Percentiles rank a stretch among this genome's conserved stretches.
Conservation (phyloP, 1,284 basidiomycete genomes). For the Malassezia dermatis region DNA sequence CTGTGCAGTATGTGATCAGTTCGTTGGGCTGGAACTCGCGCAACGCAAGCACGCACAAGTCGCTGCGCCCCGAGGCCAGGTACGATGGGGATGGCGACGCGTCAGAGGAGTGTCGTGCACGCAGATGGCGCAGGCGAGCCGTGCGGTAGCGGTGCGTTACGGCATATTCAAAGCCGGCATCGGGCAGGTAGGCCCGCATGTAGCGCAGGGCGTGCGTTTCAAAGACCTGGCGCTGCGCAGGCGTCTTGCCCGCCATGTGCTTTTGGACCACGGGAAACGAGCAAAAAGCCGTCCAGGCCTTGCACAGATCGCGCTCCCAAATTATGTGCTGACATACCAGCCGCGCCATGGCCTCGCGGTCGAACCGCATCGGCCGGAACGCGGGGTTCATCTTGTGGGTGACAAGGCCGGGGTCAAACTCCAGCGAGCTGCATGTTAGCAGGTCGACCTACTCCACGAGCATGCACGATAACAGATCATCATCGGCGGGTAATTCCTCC, state of each 20-base stretch:
- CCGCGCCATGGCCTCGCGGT: slow-evolving; percentile 29
- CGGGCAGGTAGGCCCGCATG: slow-evolving; percentile 43
- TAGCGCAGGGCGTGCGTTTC: slow-evolving; percentile 40
- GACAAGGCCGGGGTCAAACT: slow-evolving; percentile 43
- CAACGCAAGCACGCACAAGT: slow-evolving; percentile 77
- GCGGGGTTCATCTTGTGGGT: slow-evolving; percentile 48
- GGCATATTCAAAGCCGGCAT: slow-evolving; percentile 43
- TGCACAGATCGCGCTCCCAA: slow-evolving; percentile 29
- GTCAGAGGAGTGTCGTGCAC: slow-evolving; percentile 8
- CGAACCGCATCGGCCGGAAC: slow-evolving; percentile 39
- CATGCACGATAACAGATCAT: slow-evolving; percentile 46
- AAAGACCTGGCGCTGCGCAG: slow-evolving; percentile 29
- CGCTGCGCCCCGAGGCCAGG: slow-evolving; percentile 60
- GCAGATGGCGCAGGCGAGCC: slow-evolving; percentile 2
- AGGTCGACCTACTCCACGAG: slow-evolving; percentile 33
- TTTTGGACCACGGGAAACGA: slow-evolving; percentile 35
- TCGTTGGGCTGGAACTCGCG: slow-evolving; percentile 60
- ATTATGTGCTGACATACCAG: slow-evolving; percentile 36
- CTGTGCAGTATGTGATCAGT: slow-evolving; percentile 66
- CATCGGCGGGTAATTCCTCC: slow-evolving; percentile 45
- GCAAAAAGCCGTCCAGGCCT: slow-evolving; percentile 33
- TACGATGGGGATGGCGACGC: slow-evolving; percentile 13
- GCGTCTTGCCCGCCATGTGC: slow-evolving; percentile 31
- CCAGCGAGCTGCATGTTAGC: slow-evolving; percentile 29
- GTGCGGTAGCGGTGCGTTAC: slow-evolving; percentile 37